These are phyloP conservation scores for Colletotrichum neosansevieriae DNA, from an alignment of 2,329 filamentous ascomycete genomes.

Conservation along the genomic window DNA sequence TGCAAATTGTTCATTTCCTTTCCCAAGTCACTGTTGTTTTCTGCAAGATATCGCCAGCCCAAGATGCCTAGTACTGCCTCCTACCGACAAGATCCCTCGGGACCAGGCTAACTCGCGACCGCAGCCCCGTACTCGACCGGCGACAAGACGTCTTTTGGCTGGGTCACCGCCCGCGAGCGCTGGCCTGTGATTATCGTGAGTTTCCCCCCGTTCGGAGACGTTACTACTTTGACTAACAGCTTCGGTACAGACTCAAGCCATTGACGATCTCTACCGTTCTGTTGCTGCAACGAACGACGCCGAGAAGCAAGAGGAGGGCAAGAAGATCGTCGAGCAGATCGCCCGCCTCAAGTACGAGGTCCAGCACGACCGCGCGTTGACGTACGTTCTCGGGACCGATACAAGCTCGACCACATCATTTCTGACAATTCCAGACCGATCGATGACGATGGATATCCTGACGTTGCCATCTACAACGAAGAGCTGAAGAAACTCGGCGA, in stretches of 20 bases:
- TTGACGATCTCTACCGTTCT: slow-evolving; percentile 92
- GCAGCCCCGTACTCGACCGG: slow-evolving; percentile 81
- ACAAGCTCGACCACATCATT: not conserved
- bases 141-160: slow-evolving; percentile 89
- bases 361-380: slow-evolving; percentile 85
- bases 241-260: slow-evolving; percentile 80
- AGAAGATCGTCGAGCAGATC: slow-evolving; percentile 83
- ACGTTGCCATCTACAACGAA: slow-evolving; percentile 86
- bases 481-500: slow-evolving; percentile 81
- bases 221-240: slow-evolving; percentile 41
- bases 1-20: slow-evolving; percentile 8
- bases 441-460: slow-evolving; percentile 79
- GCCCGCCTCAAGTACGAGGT: slow-evolving; percentile 93
- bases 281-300: slow-evolving; percentile 70
- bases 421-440: slow-evolving; percentile 68
- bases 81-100: not conserved
- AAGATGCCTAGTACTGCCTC: slow-evolving; percentile 32
- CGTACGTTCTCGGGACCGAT: slow-evolving; percentile 64
- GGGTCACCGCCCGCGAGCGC: slow-evolving; percentile 83
- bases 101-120: slow-evolving; percentile 24
- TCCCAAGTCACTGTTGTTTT: not conserved
- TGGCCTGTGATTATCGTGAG: slow-evolving; percentile 94
- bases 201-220: not conserved
- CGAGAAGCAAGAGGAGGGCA: slow-evolving; percentile 81
- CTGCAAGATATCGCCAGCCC: not conserved